Percentiles rank a stretch among this genome's conserved stretches.
Evolutionary conservation across 345 rosid species (phyloP).

Genomic region (Iberis pinnata): DNA sequence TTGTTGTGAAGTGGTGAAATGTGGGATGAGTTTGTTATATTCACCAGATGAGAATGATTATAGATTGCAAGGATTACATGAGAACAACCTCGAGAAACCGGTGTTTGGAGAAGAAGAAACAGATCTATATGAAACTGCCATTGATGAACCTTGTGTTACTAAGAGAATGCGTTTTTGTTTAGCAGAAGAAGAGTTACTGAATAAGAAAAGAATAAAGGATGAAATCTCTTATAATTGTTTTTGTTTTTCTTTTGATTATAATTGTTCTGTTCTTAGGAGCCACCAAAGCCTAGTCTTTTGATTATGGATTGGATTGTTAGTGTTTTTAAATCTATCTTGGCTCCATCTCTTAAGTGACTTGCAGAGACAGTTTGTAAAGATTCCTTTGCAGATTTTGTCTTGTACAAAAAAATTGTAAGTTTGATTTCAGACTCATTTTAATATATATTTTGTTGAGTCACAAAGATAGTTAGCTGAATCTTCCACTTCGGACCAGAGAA

Average conservation of each 20-base stretch:
- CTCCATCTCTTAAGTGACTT: neutral
- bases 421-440: too few relatives aligned
- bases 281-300: constrained; percentile 17
- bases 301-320: too few relatives aligned
- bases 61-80: neutral
- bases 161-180: constrained; percentile 11
- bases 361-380: neutral
- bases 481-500: too few relatives aligned
- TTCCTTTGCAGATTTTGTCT: too few relatives aligned
- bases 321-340: neutral
- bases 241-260: neutral
- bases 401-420: too few relatives aligned
- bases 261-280: constrained; percentile 15
- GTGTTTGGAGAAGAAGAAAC: neutral
- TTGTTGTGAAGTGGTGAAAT: constrained; percentile 23
- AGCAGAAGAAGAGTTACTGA: constrained; percentile 14
- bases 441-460: too few relatives aligned
- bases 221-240: neutral
- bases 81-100: constrained; percentile 4
- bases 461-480: too few relatives aligned
- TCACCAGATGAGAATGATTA: neutral
- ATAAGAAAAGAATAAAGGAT: constrained; percentile 19
- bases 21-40: constrained; percentile 26
- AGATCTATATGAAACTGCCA: neutral
- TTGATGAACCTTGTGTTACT: constrained; percentile 6